Base-by-base conservation (phyloP, 2,329 filamentous ascomycete species). In the Diaporthe vexans region DNA sequence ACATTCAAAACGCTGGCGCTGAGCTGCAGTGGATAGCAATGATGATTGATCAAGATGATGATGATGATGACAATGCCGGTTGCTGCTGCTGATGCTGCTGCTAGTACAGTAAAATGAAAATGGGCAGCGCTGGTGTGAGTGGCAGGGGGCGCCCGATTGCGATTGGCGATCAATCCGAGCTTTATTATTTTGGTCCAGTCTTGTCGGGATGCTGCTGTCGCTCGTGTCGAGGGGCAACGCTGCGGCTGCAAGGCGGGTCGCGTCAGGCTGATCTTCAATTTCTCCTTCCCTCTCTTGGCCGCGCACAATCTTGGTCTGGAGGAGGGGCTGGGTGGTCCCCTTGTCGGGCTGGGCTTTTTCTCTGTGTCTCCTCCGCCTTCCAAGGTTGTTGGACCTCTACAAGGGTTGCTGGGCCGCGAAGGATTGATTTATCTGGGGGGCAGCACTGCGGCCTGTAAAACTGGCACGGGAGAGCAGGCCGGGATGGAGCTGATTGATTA, bases 101-200 rank as follows among this genome's bases (percentile, higher is more conserved):
- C 37, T 46, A 29, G 17, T 58, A 58, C 37, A 56, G 17, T 37
- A 52, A 61, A 71, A 59, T 11, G 26, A 37, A 35, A 51, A 35
- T 48, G 19, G 40, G 40, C 56, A 35, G 58, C 19, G n/a, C 10
- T 63, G 59, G 59, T n/a, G 58, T 63, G 40, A 63, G 69, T 33
- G 46, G 69, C 46, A 61, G 46, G 54, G 69, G 56, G 33, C 43
- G 29, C n/a, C 33, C 33, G 46, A 51, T 51, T 72, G 69, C 69
- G 57, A 63, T 72, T 63, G 69, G 69, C 69, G 69, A 72, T 54
- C 69, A 33, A 72, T 54, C 33, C 46, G 46, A 54, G 69, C 57
- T 63, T 72, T 72, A 61, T 63, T 57, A 54, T 63, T 63, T 71
- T 71, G 63, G 48, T 17, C 33, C 48, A 10, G 63, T 40, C 43